Conservation (phyloP, 225 moss, liverwort and hornwort genomes). For the Pseudoscleropodium purum region DNA sequence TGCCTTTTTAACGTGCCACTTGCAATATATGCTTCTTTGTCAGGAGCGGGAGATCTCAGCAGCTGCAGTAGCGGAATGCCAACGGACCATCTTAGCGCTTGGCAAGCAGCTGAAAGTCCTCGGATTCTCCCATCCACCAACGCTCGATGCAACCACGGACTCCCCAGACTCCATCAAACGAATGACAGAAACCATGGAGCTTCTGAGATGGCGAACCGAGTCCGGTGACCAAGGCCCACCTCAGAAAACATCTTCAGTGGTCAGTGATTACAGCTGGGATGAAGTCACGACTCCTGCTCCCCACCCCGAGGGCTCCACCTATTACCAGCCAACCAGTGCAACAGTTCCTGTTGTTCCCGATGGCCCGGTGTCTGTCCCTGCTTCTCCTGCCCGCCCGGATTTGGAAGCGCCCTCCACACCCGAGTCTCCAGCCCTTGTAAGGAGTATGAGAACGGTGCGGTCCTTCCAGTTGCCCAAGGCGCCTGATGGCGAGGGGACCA, state of each 20-base stretch:
- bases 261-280: constrained; percentile 1
- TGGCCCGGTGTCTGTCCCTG: constrained; percentile 12
- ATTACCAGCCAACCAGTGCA: background rate
- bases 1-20: background rate
- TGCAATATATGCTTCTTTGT: background rate
- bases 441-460: constrained; percentile 20
- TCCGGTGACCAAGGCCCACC: background rate
- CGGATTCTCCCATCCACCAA: constrained; percentile 9
- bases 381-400: constrained; percentile 15
- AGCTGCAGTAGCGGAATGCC: constrained; percentile 47
- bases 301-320: background rate
- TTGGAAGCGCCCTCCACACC: constrained; percentile 14
- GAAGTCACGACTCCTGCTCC: background rate
- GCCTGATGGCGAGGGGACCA: background rate
- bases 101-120: constrained; percentile 69
- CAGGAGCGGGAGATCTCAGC: constrained; percentile 46
- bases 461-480: constrained; percentile 3
- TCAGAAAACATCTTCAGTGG: background rate
- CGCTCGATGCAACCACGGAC: background rate
- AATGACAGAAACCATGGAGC: constrained; percentile 42
- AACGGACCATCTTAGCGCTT: constrained; percentile 40
- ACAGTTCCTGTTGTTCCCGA: background rate
- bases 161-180: constrained; percentile 25
- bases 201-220: constrained; percentile 41
- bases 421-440: constrained; percentile 7